Percentiles rank a stretch among this genome's conserved stretches.
phyloP scores from a whole-genome alignment of 2,329 filamentous ascomycete genomes.

The Thielaviopsis euricoi region DNA sequence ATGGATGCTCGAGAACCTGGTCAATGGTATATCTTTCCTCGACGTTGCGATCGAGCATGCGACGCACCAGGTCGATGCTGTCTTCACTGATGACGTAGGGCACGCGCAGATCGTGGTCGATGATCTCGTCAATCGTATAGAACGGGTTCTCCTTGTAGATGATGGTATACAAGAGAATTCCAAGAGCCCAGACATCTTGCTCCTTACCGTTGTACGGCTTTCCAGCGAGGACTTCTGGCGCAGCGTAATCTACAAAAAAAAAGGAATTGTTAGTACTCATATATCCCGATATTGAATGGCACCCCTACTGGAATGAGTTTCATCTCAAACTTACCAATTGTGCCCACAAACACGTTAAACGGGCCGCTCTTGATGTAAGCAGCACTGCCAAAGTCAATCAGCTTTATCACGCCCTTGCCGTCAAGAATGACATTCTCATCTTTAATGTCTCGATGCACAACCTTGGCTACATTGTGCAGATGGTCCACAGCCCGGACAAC shows the following conservation, averaged over 20 bases:
- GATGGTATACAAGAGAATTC: slow-evolving; percentile 94
- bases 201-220: slow-evolving; percentile 87
- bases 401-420: slow-evolving; percentile 85
- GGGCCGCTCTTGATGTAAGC: slow-evolving; percentile 97
- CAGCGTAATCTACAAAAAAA: slow-evolving; percentile 66
- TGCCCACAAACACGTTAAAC: slow-evolving; percentile 97
- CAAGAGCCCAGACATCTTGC: slow-evolving; percentile 95
- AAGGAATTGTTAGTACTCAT: slow-evolving; percentile 9
- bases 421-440: slow-evolving; percentile 96
- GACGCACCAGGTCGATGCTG: slow-evolving; percentile 77
- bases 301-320: too few species aligned
- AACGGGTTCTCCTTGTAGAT: slow-evolving; percentile 99
- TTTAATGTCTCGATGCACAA: slow-evolving; percentile 97
- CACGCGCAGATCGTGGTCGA: slow-evolving; percentile 86
- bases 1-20: slow-evolving; percentile 77
- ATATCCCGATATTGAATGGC: too few species aligned
- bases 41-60: slow-evolving; percentile 87
- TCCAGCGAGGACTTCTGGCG: slow-evolving; percentile 90
- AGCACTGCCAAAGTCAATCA: slow-evolving; percentile 96
- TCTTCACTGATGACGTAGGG: slow-evolving; percentile 80
- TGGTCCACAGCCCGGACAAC: slow-evolving; percentile 82
- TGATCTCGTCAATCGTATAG: slow-evolving; percentile 97
- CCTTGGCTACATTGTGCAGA: slow-evolving; percentile 73
- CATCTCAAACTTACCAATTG: slow-evolving; percentile 57
- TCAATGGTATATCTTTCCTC: slow-evolving; percentile 69